Conservation (phyloP, 1,139 yeast genomes). For the Suhomyces panamericanus region DNA sequence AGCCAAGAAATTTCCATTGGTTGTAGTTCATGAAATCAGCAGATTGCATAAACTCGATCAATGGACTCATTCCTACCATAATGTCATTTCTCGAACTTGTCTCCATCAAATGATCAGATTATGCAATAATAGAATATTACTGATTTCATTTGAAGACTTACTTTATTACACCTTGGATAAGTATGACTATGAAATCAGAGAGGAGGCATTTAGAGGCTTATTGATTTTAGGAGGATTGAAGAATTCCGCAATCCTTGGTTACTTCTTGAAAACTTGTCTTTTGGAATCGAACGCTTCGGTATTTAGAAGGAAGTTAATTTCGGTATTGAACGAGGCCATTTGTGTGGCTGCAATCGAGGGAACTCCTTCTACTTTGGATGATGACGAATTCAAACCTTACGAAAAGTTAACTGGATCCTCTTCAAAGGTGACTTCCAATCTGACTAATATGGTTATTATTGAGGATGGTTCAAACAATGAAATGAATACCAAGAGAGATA, state of each 20-base stretch:
- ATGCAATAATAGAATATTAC: slow-evolving; percentile 56
- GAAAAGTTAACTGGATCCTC: slow-evolving; percentile 27
- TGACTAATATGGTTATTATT: slow-evolving; percentile 46
- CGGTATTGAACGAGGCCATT: slow-evolving; percentile 50
- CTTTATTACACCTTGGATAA: slow-evolving; percentile 53
- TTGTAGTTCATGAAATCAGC: slow-evolving; percentile 49
- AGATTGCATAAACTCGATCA: slow-evolving; percentile 79
- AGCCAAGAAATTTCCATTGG: slow-evolving; percentile 1
- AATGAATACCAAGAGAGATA: slow-evolving; percentile 47
- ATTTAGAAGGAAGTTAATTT: slow-evolving; percentile 52
- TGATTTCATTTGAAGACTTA: slow-evolving; percentile 51
- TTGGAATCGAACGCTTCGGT: slow-evolving; percentile 53
- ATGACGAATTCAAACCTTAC: slow-evolving; percentile 53
- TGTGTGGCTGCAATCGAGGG: slow-evolving; percentile 74
- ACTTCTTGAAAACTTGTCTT: slow-evolving; percentile 59
- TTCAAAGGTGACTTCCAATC: slow-evolving; percentile 15
- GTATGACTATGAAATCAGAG: slow-evolving; percentile 54
- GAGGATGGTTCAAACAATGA: slow-evolving; percentile 49
- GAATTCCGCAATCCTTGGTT: slow-evolving; percentile 57
- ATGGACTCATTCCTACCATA: slow-evolving; percentile 79
- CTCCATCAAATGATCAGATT: slow-evolving; percentile 59
- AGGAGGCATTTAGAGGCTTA: slow-evolving; percentile 70
- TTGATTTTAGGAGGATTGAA: slow-evolving; percentile 75
- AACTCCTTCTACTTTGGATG: slow-evolving; percentile 52
- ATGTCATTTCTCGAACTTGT: slow-evolving; percentile 57